phyloP scores from a whole-genome alignment of 75 land plant species.

The Sequoia sempervirens region DNA sequence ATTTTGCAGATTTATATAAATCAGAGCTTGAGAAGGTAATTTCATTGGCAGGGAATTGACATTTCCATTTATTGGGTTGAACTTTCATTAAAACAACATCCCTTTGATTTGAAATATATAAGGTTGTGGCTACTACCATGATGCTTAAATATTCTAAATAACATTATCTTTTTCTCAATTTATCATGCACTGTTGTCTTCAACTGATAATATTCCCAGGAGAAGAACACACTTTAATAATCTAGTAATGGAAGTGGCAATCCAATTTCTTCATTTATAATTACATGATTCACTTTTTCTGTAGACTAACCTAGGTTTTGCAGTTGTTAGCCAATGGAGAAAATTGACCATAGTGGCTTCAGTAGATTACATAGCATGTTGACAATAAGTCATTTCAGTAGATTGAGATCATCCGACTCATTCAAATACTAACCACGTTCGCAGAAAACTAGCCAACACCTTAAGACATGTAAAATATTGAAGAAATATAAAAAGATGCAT shows the following conservation, averaged over 20 bases:
- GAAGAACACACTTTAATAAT: background rate
- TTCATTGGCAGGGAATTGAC: background rate
- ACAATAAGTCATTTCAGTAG: background rate
- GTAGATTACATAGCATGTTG: background rate
- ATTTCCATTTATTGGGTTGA: background rate
- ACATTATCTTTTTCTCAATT: background rate
- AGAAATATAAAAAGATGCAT: background rate
- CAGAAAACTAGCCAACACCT: background rate
- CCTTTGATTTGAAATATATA: background rate
- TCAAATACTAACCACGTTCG: background rate
- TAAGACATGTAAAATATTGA: background rate
- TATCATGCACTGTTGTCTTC: background rate
- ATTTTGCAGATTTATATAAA: conserved; percentile 9
- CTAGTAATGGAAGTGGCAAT: background rate
- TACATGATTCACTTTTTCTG: background rate
- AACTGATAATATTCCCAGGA: background rate
- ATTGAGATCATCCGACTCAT: background rate
- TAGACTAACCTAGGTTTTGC: background rate
- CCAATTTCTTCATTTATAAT: background rate
- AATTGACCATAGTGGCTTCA: background rate
- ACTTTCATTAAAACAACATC: background rate
- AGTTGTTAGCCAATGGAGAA: background rate
- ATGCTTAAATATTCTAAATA: background rate
- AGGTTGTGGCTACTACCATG: background rate
- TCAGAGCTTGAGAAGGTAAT: conserved; percentile 10